Evolutionary conservation across 352 stramenopile species (phyloP).

Genomic region (Aphanomyces stellatus): DNA sequence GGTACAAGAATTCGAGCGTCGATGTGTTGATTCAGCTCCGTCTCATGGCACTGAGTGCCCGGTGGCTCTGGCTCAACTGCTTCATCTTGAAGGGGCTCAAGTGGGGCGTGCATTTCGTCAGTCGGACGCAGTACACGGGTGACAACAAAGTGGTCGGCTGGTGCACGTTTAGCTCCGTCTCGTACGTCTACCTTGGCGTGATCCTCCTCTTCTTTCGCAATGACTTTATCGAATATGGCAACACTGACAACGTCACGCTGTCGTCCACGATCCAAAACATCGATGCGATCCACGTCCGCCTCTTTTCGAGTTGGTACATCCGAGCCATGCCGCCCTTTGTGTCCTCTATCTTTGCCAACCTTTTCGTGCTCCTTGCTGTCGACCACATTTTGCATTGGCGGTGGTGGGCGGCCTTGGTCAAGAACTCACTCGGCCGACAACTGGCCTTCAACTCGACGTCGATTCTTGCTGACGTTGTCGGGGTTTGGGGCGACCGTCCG

Average conservation of each 20-base stretch:
- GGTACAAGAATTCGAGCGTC: neutral
- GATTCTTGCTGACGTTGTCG: neutral
- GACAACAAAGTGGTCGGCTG: constrained; percentile 1
- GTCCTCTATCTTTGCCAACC: neutral
- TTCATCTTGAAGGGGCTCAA: neutral
- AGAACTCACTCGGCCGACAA: constrained; percentile 1
- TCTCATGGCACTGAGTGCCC: neutral
- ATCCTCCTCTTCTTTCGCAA: neutral
- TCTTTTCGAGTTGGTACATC: constrained; percentile 12
- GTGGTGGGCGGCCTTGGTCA: neutral
- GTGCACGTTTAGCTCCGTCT: constrained; percentile 14
- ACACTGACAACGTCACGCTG: neutral
- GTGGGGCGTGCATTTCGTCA: neutral
- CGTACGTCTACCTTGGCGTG: constrained; percentile 5
- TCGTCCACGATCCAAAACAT: neutral
- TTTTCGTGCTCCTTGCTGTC: neutral
- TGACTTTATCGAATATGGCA: constrained; percentile 2
- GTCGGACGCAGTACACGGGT: neutral
- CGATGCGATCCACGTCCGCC: neutral
- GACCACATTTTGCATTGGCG: neutral
- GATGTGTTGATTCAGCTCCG: neutral
- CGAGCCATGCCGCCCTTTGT: neutral
- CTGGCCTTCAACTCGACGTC: constrained; percentile 14
- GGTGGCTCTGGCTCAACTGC: constrained; percentile 17
- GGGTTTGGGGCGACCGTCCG: neutral